Evolutionary conservation across 768 basidiomycete genomes (phyloP).

Genomic region (Podaxis pistillaris): DNA sequence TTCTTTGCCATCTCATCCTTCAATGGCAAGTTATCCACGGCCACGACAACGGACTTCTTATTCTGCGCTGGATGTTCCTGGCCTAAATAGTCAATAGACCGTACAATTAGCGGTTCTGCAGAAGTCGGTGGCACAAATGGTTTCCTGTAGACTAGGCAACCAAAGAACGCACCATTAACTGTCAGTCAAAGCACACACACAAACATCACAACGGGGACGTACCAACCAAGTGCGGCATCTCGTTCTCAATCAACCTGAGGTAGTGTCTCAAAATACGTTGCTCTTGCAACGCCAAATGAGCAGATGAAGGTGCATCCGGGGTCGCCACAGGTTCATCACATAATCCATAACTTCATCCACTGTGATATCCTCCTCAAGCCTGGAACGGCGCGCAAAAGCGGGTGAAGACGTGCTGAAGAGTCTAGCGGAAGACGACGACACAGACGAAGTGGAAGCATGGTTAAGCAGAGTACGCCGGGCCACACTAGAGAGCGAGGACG

Average conservation of each 20-base stretch:
- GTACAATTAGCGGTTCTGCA: conserved; percentile 61
- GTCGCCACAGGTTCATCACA: conserved; percentile 42
- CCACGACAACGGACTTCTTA: conserved; percentile 73
- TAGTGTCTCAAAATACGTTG: conserved; percentile 76
- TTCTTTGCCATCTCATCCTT: conserved; percentile 63
- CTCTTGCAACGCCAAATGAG: conserved; percentile 71
- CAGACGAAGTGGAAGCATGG: background rate
- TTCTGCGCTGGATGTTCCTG: conserved; percentile 69
- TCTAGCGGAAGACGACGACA: conserved; percentile 7
- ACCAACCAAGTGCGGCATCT: conserved; percentile 88
- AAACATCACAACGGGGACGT: conserved; percentile 13
- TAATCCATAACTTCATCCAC: conserved; percentile 42
- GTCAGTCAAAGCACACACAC: conserved; percentile 5
- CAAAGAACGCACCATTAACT: background rate
- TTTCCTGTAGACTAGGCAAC: conserved; percentile 69
- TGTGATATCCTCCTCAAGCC: conserved; percentile 38
- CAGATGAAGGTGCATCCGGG: conserved; percentile 67
- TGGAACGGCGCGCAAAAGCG: conserved; percentile 33
- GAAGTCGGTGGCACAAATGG: conserved; percentile 69
- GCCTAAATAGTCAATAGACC: conserved; percentile 74
- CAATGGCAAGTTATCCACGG: conserved; percentile 74
- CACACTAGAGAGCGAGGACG: conserved; percentile 13
- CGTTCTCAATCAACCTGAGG: conserved; percentile 83
- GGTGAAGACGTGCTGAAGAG: conserved; percentile 27
- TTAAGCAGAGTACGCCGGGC: conserved; percentile 10